A percentile compares a stretch with the other conserved stretches of the same genome.
Conservation (phyloP, 345 rosid genomes). For the Streptanthus diversifolius region DNA sequence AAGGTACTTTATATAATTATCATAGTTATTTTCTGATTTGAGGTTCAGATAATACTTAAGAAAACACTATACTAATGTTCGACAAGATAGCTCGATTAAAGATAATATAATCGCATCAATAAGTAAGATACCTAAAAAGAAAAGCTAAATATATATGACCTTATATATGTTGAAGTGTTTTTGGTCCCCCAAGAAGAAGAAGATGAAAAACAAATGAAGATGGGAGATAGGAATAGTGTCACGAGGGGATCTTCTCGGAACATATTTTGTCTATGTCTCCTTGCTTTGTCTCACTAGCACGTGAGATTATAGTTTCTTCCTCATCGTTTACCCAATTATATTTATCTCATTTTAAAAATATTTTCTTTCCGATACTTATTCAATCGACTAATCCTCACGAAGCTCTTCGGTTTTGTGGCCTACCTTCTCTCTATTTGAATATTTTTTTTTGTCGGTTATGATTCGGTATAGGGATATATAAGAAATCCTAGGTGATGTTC, state of each 20-base stretch:
- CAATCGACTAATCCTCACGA: background rate
- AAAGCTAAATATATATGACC: background rate
- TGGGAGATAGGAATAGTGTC: constrained; percentile 31
- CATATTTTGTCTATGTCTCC: constrained; percentile 31
- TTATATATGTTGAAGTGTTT: constrained; percentile 21
- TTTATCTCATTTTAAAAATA: background rate
- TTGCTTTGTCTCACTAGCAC: constrained; percentile 28
- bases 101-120: background rate
- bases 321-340: constrained; percentile 17
- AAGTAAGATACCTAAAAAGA: constrained; percentile 1
- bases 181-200: constrained; percentile 38
- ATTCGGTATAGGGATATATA: constrained; percentile 17
- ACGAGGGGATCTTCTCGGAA: constrained; percentile 35
- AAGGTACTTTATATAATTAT: background rate
- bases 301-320: constrained; percentile 23
- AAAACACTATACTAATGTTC: background rate
- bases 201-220: constrained; percentile 27
- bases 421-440: constrained; percentile 11
- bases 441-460: constrained; percentile 14
- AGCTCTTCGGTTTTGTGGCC: constrained; percentile 14
- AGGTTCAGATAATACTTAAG: background rate
- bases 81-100: background rate
- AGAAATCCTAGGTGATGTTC: constrained; percentile 19
- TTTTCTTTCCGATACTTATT: background rate
- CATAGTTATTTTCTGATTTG: background rate